Evolutionary conservation across 208 protist genomes (phyloP).

Genomic region (Leptomonas seymouri): DNA sequence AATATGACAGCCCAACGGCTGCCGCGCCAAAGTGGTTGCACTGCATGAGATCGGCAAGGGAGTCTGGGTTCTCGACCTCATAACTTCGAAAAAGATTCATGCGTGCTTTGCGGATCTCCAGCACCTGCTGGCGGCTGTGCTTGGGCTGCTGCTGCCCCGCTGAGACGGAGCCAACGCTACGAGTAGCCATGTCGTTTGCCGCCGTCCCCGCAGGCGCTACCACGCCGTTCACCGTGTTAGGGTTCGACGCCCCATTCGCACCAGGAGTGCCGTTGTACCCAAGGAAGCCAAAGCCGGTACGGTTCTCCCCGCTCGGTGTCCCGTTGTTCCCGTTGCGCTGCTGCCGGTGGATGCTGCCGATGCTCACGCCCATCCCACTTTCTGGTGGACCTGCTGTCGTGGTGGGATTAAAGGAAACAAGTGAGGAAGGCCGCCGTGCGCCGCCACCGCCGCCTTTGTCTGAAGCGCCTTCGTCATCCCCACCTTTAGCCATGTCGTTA

Average conservation of each 20-base stretch:
- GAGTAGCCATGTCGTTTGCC: constrained; percentile 23
- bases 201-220: constrained; percentile 3
- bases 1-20: constrained; percentile 76
- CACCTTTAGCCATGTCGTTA: constrained; percentile 17
- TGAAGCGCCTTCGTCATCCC: constrained; percentile 37
- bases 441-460: constrained; percentile 23
- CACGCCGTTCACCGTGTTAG: constrained; percentile 14
- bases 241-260: constrained; percentile 1
- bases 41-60: constrained; percentile 45
- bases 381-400: constrained; percentile 11
- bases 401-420: constrained; percentile 70
- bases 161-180: constrained; percentile 36
- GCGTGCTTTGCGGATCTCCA: constrained; percentile 72
- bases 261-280: constrained; percentile 23
- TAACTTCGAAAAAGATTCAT: constrained; percentile 80
- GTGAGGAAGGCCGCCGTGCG: constrained; percentile 52
- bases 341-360: constrained; percentile 31
- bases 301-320: constrained; percentile 12
- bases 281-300: constrained; percentile 32
- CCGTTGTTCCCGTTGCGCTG: constrained; percentile 12
- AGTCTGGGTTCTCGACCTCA: constrained; percentile 55
- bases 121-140: constrained; percentile 71
- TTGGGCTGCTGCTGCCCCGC: constrained; percentile 40
- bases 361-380: constrained; percentile 27
- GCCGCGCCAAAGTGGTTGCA: constrained; percentile 82